phyloP scores from a whole-genome alignment of 2,329 filamentous ascomycete species.

The Fusarium palustre region DNA sequence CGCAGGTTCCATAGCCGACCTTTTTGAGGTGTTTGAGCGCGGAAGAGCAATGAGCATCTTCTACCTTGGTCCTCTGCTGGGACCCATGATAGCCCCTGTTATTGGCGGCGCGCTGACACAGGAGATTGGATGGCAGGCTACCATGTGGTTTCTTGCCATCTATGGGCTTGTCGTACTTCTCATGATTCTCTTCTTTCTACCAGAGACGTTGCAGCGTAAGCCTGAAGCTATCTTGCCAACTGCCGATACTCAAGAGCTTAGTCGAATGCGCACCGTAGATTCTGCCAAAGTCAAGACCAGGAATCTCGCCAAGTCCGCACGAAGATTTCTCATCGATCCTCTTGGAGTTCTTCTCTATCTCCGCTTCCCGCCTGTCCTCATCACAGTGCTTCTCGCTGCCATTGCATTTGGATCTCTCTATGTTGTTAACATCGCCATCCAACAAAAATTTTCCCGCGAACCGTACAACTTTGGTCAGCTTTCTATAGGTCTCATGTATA shows the following conservation, averaged over 20 bases:
- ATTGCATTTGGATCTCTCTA: conserved; percentile 82
- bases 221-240: conserved; percentile 21
- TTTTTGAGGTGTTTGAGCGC: conserved; percentile 79
- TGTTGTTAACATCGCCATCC: conserved; percentile 80
- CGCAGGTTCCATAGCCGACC: conserved; percentile 83
- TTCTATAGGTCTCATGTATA: conserved; percentile 79
- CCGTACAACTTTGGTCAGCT: conserved; percentile 78
- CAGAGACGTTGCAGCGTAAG: conserved; percentile 68
- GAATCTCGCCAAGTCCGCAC: conserved; percentile 63
- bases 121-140: conserved; percentile 77
- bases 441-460: conserved; percentile 72
- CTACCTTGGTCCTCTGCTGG: conserved; percentile 81
- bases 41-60: conserved; percentile 86
- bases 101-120: conserved; percentile 79
- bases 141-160: conserved; percentile 80
- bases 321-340: conserved; percentile 77
- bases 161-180: conserved; percentile 72
- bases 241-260: conserved; percentile 36
- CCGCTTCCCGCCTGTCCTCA: conserved; percentile 76
- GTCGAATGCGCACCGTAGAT: conserved; percentile 69
- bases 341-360: conserved; percentile 77
- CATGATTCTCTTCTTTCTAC: conserved; percentile 70
- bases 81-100: conserved; percentile 80
- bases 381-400: conserved; percentile 79
- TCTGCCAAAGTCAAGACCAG: conserved; percentile 70